phyloP scores from a whole-genome alignment of 371 early-diverging fungal species.

The Mortierella sp. region DNA sequence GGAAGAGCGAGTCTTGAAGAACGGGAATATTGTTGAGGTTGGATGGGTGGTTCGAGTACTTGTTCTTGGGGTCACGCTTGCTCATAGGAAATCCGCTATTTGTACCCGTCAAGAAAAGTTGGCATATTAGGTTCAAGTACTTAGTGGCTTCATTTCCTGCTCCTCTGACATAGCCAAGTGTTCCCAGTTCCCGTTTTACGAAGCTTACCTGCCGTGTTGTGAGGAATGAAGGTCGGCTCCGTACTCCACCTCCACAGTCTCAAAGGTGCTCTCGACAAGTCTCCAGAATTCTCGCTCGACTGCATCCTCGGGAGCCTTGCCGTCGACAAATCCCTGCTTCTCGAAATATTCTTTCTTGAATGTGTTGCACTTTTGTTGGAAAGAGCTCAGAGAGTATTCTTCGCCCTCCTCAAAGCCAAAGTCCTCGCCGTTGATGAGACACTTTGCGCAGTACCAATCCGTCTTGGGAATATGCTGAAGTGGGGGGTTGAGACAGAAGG shows the following conservation, averaged over 20 bases:
- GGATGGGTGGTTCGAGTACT: slow-evolving; percentile 82
- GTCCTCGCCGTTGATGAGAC: slow-evolving; percentile 85
- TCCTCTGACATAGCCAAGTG: background rate
- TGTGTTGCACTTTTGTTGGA: slow-evolving; percentile 82
- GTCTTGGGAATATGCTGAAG: slow-evolving; percentile 73
- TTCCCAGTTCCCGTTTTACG: background rate
- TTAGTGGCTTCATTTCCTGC: background rate
- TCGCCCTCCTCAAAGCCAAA: slow-evolving; percentile 95
- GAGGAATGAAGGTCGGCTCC: slow-evolving; percentile 96
- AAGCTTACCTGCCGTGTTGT: slow-evolving; percentile 85
- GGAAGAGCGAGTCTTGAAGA: slow-evolving; percentile 85
- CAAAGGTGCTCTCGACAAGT: slow-evolving; percentile 87
- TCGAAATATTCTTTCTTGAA: slow-evolving; percentile 89
- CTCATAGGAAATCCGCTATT: slow-evolving; percentile 81
- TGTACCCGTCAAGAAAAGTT: background rate
- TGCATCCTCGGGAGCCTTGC: slow-evolving; percentile 79
- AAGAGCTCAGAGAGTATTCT: slow-evolving; percentile 82
- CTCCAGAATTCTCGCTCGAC: slow-evolving; percentile 97
- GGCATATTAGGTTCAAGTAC: background rate
- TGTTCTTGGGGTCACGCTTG: slow-evolving; percentile 68
- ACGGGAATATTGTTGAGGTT: slow-evolving; percentile 92
- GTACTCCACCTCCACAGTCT: slow-evolving; percentile 94
- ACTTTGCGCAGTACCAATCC: slow-evolving; percentile 93
- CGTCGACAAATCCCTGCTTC: slow-evolving; percentile 34
- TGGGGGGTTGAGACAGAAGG: slow-evolving; percentile 84